Evolutionary conservation across 768 basidiomycete genomes (phyloP).

Genomic region (Leccinellum rugosiceps): DNA sequence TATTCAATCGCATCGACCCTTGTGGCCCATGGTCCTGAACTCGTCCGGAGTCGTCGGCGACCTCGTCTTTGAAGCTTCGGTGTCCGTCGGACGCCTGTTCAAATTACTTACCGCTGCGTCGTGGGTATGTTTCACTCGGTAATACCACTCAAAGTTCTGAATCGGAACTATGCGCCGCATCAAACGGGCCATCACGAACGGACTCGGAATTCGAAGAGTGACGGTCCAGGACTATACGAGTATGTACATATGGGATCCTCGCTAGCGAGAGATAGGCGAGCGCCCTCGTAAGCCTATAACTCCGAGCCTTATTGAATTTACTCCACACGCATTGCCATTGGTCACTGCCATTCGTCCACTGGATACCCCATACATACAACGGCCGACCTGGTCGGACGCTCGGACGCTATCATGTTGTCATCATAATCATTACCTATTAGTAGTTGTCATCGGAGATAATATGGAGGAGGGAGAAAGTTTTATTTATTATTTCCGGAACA

Average conservation of each 20-base stretch:
- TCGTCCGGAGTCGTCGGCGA: too few species aligned
- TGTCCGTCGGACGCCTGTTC: not conserved
- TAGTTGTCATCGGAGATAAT: not conserved
- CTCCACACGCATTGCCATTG: not conserved
- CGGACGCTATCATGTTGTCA: not conserved
- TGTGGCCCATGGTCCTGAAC: not conserved
- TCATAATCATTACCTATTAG: not conserved
- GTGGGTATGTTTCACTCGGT: not conserved
- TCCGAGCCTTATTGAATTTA: not conserved
- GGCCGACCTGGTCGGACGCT: not conserved
- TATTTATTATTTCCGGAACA: not conserved
- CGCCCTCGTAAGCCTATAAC: not conserved
- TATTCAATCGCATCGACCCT: not conserved
- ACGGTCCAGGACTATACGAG: not conserved
- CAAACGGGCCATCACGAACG: not conserved
- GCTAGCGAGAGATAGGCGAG: not conserved
- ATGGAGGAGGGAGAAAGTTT: not conserved
- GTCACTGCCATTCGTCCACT: not conserved
- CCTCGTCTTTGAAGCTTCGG: not conserved
- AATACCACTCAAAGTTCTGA: not conserved
- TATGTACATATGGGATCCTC: not conserved
- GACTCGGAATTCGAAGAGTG: not conserved
- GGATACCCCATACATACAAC: not conserved
- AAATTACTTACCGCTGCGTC: not conserved
- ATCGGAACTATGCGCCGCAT: not conserved